Conservation (phyloP, 163 green algal species). For the Trebouxiophyceae sp. region DNA sequence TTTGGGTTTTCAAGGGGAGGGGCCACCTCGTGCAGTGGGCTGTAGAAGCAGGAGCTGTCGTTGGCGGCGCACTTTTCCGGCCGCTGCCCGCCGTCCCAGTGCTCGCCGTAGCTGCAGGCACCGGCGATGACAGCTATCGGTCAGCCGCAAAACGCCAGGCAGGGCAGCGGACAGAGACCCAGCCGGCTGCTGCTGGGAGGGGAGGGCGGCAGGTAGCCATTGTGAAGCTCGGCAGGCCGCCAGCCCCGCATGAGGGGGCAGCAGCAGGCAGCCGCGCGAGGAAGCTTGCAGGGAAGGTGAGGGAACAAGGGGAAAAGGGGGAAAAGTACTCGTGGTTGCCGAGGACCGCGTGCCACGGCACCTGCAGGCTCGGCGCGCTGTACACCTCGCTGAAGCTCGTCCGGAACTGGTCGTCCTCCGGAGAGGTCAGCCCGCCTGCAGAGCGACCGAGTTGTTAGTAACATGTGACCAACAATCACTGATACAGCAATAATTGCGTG, state of each 20-base stretch:
- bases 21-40: slow-evolving; percentile 13
- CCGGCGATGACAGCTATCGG: slow-evolving; percentile 16
- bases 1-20: no score
- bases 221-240: no score
- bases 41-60: slow-evolving; percentile 11
- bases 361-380: slow-evolving; percentile 28
- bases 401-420: slow-evolving; percentile 28
- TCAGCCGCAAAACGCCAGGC: no score
- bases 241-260: no score
- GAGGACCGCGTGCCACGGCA: slow-evolving; percentile 53
- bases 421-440: slow-evolving; percentile 29
- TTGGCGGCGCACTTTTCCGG: not conserved
- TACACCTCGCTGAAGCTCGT: slow-evolving; percentile 45
- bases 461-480: not conserved
- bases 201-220: no score
- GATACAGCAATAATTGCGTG: not conserved
- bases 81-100: slow-evolving; percentile 1
- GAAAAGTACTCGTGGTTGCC: slow-evolving; percentile 69
- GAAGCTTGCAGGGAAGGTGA: no score
- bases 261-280: no score
- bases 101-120: slow-evolving; percentile 9
- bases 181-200: no score
- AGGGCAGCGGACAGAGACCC: no score
- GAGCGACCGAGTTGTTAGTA: not conserved
- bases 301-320: no score